phyloP scores from a whole-genome alignment of 345 rosid species.

The Stellera chamaejasme region DNA sequence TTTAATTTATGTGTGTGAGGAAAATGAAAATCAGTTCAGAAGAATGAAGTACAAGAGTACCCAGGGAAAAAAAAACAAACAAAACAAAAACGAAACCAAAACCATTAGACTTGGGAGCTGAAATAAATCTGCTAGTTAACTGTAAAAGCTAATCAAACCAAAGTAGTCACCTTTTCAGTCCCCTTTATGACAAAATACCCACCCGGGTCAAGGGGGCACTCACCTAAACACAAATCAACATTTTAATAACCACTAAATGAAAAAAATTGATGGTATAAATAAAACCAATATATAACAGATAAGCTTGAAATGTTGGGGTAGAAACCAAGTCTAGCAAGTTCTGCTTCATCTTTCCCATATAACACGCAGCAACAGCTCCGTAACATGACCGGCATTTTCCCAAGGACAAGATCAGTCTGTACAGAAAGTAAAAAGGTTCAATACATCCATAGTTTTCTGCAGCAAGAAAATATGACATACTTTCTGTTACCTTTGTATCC shows the following conservation, averaged over 20 bases:
- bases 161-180: conserved; percentile 61
- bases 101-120: background rate
- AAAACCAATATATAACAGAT: too few species aligned
- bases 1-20: too few species aligned
- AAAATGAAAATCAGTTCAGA: too few species aligned
- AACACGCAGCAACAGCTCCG: conserved; percentile 72
- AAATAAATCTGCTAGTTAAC: too few species aligned
- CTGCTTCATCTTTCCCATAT: conserved; percentile 80
- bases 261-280: background rate
- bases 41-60: too few species aligned
- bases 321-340: conserved; percentile 84
- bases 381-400: conserved; percentile 91
- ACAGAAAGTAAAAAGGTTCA: conserved; percentile 9
- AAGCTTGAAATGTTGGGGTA: conserved; percentile 14
- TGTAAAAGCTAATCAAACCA: background rate
- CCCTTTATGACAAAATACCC: conserved; percentile 93
- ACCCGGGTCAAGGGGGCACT: conserved; percentile 97
- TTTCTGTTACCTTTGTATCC: conserved; percentile 41
- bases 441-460: background rate
- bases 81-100: conserved; percentile 14
- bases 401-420: conserved; percentile 62
- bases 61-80: background rate
- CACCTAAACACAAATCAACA: conserved; percentile 43
- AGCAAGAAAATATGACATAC: too few species aligned
- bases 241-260: conserved; percentile 9